Conservation (phyloP, 1,284 basidiomycete species). For the Microstroma glucosiphilum region DNA sequence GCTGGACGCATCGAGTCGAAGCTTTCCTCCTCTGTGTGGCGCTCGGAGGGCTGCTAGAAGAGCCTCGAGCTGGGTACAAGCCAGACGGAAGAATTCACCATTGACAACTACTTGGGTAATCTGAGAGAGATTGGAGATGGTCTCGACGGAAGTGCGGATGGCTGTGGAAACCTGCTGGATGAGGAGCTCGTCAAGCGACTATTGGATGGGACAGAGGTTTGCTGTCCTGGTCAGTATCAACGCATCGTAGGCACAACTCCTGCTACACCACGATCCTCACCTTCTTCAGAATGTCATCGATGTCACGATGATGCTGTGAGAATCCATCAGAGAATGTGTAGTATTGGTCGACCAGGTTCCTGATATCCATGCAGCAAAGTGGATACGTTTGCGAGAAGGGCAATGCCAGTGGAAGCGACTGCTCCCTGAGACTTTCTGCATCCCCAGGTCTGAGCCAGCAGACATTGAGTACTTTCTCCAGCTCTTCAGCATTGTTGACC, state of each 20-base stretch:
- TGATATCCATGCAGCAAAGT: constrained; percentile 90
- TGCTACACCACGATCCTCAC: constrained; percentile 53
- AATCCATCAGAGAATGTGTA: constrained; percentile 95
- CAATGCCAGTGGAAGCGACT: constrained; percentile 66
- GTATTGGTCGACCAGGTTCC: constrained; percentile 88
- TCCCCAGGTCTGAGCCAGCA: constrained; percentile 69
- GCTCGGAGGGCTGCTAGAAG: constrained; percentile 66
- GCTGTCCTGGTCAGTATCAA: not conserved
- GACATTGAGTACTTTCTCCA: constrained; percentile 69
- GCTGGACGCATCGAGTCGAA: constrained; percentile 63
- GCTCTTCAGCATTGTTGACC: constrained; percentile 66
- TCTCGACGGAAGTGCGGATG: constrained; percentile 66
- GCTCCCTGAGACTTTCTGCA: constrained; percentile 29
- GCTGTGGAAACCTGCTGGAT: constrained; percentile 72
- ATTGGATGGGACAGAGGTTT: not conserved
- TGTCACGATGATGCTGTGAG: constrained; percentile 79
- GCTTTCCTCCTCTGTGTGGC: constrained; percentile 72
- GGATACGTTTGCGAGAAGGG: constrained; percentile 96
- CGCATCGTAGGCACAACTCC: not conserved
- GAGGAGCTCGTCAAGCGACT: constrained; percentile 83
- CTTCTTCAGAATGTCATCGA: constrained; percentile 84
- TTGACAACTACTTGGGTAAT: constrained; percentile 91
- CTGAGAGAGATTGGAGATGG: constrained; percentile 73
- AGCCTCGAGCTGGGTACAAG: constrained; percentile 78
- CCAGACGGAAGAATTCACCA: constrained; percentile 81